phyloP scores from a whole-genome alignment of 768 basidiomycete genomes.

The Rhizopogon vinicolor region DNA sequence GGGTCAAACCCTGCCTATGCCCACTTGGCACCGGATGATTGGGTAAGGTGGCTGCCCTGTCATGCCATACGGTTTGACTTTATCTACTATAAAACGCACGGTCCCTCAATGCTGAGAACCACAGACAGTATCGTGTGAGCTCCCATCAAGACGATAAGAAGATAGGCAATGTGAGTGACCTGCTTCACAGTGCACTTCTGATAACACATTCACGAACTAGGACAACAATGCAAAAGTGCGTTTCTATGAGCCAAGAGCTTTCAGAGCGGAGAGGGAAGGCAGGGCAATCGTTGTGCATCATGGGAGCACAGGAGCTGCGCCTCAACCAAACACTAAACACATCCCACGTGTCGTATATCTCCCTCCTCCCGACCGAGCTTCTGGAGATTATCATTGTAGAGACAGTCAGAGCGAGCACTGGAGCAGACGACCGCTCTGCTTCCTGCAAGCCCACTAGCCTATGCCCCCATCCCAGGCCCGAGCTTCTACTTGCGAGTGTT shows the following conservation, averaged over 20 bases:
- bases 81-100: neutral
- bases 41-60: neutral
- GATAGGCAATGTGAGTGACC: neutral
- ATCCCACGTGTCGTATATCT: constrained; percentile 6
- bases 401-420: constrained; percentile 6
- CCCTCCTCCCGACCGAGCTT: constrained; percentile 22
- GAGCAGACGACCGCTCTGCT: neutral
- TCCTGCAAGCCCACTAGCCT: constrained; percentile 1
- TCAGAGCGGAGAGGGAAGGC: constrained; percentile 13
- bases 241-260: constrained; percentile 10
- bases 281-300: constrained; percentile 11
- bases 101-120: neutral
- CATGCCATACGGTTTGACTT: neutral
- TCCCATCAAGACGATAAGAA: neutral
- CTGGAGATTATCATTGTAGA: constrained; percentile 22
- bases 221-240: constrained; percentile 2
- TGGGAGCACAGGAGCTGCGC: constrained; percentile 15
- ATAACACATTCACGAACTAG: neutral
- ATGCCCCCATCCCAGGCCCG: constrained; percentile 9
- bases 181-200: neutral
- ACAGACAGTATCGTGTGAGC: neutral
- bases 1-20: neutral
- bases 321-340: constrained; percentile 7
- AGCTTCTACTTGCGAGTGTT: constrained; percentile 36
- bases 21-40: neutral